phyloP scores from a whole-genome alignment of 257 asterid species.

The Paraleonurus japonicus region DNA sequence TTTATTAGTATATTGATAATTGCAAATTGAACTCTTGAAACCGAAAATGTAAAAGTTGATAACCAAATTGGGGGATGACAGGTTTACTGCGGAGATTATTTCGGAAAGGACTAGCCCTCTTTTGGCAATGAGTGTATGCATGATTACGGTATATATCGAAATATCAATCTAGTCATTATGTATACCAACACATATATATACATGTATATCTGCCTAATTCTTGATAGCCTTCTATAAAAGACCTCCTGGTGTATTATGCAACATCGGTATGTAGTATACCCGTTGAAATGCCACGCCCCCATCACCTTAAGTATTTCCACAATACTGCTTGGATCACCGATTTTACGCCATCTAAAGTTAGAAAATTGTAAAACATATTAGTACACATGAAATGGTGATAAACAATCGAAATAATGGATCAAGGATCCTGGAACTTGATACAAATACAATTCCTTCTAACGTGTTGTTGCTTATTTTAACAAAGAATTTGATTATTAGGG shows the following conservation, averaged over 20 bases:
- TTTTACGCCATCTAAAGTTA: conserved; percentile 77
- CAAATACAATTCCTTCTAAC: neutral
- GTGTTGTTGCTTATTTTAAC: neutral
- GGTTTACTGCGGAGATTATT: neutral
- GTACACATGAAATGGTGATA: neutral
- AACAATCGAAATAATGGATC: neutral
- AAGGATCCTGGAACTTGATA: neutral
- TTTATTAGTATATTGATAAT: neutral
- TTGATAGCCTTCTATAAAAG: conserved; percentile 12
- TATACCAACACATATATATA: neutral
- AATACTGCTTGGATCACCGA: conserved; percentile 81
- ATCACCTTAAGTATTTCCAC: conserved; percentile 72
- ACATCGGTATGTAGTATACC: conserved; percentile 87
- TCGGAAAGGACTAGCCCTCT: neutral
- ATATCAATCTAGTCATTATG: neutral
- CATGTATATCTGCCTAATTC: neutral
- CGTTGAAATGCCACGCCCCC: conserved; percentile 82
- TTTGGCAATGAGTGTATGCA: neutral
- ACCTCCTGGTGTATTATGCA: conserved; percentile 31
- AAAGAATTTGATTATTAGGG: neutral
- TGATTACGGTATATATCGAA: neutral
- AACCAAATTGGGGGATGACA: neutral
- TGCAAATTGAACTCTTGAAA: neutral
- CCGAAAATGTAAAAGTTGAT: neutral
- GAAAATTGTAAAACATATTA: neutral